Percentiles rank a stretch among this genome's conserved stretches.
These are phyloP conservation scores for Rostrohypoxylon terebratum DNA, from an alignment of 495 filamentous ascomycete species.

Conservation along the genomic window DNA sequence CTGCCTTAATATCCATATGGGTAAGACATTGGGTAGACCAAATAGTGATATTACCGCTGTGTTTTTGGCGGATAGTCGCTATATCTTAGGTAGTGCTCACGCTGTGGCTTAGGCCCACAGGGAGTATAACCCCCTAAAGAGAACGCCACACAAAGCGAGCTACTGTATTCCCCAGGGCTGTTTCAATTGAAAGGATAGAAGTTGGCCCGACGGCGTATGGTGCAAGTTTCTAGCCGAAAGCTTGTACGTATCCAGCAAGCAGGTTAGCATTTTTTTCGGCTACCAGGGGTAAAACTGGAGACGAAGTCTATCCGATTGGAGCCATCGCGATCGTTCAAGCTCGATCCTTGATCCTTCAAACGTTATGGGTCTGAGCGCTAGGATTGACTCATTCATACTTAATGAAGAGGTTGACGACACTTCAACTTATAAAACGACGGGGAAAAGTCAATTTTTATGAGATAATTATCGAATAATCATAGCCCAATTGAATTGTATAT, in stretches of 20 bases:
- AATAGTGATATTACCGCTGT: no score
- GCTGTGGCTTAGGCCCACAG: no score
- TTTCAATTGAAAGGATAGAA: no score
- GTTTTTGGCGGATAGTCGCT: no score
- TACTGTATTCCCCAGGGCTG: no score
- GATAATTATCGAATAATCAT: background rate
- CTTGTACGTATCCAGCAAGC: background rate
- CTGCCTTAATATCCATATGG: no score
- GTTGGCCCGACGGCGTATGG: no score
- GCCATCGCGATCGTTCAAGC: background rate
- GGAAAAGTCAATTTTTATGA: background rate
- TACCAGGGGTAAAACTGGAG: background rate
- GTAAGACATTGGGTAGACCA: no score
- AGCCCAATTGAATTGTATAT: background rate
- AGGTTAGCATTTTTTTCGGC: background rate
- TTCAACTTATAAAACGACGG: background rate
- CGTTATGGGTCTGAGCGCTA: constrained; percentile 15
- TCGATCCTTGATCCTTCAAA: constrained; percentile 18
- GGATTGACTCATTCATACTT: background rate
- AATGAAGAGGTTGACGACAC: background rate
- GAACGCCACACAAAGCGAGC: no score
- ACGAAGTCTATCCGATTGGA: background rate
- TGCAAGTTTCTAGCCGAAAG: background rate
- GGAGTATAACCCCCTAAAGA: no score
- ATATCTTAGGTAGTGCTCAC: no score